Conservation (phyloP, 2,329 filamentous ascomycete species). For the Aspergillus aculeatinus region DNA sequence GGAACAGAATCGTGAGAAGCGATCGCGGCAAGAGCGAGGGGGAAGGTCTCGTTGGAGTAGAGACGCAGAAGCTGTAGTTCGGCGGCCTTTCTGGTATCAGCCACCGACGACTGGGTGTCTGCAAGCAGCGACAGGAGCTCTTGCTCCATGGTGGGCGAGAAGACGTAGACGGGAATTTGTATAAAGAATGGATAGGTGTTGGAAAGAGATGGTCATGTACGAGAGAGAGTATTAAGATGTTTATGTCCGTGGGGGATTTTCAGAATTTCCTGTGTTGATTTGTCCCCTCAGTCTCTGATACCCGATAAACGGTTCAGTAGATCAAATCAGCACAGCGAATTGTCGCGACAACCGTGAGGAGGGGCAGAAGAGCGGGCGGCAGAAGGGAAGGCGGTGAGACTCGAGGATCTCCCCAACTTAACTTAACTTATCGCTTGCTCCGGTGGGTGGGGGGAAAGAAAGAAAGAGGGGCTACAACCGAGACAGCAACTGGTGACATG, state of each 20-base stretch:
- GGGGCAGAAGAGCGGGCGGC: slow-evolving; percentile 15
- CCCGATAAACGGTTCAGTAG: not conserved
- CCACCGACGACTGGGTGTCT: slow-evolving; percentile 76
- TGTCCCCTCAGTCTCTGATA: not conserved
- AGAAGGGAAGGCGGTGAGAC: slow-evolving; percentile 20
- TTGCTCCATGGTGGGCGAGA: slow-evolving; percentile 69
- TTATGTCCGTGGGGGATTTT: not conserved
- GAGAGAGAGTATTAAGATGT: not conserved
- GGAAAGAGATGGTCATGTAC: not conserved
- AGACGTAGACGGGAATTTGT: slow-evolving; percentile 5
- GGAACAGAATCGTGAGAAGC: slow-evolving; percentile 73
- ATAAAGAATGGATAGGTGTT: not conserved
- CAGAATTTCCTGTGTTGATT: not conserved
- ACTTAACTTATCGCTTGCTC: not conserved
- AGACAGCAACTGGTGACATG: not conserved
- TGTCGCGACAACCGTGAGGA: slow-evolving; percentile 19
- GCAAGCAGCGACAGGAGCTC: slow-evolving; percentile 84
- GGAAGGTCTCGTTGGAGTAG: slow-evolving; percentile 68
- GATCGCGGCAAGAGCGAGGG: slow-evolving; percentile 75
- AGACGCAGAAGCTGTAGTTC: slow-evolving; percentile 77
- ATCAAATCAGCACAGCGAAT: slow-evolving; percentile 9
- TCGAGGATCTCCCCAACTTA: not conserved
- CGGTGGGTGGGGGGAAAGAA: not conserved
- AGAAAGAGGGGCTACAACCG: not conserved
- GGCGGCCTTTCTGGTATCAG: slow-evolving; percentile 77